Conservation (phyloP, 2,329 filamentous ascomycete species). For the Paramyrothecium sp. region DNA sequence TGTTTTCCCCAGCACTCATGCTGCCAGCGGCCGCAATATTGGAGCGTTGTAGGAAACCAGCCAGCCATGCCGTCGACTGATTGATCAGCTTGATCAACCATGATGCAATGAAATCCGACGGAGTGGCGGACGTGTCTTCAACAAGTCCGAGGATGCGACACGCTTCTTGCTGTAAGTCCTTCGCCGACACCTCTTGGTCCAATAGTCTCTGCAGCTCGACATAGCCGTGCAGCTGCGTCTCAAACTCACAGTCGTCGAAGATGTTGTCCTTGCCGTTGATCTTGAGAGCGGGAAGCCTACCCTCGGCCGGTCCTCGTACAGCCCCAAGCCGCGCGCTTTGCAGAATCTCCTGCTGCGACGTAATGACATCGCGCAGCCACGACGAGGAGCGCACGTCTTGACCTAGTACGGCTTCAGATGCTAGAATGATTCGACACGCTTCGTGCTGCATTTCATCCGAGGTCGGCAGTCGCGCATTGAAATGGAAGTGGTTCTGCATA, state of each 20-base stretch:
- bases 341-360: conserved; percentile 12
- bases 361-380: conserved; percentile 17
- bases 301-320: conserved; percentile 18
- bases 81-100: conserved; percentile 19
- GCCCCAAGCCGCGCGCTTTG: conserved; percentile 21
- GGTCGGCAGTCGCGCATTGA: conserved; percentile 8
- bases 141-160: conserved; percentile 14
- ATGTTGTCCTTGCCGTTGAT: conserved; percentile 26
- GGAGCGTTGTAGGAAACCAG: conserved; percentile 13
- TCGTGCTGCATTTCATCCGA: conserved; percentile 15
- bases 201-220: conserved; percentile 11
- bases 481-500: conserved; percentile 13
- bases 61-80: conserved; percentile 15
- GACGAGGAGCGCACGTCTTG: conserved; percentile 4
- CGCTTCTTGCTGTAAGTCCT: conserved; percentile 17
- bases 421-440: conserved; percentile 15
- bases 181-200: conserved; percentile 8
- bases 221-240: conserved; percentile 17
- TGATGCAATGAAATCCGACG: conserved; percentile 19
- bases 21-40: conserved; percentile 5
- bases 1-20: background rate
- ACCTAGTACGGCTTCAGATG: conserved; percentile 10
- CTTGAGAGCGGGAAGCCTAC: conserved; percentile 15
- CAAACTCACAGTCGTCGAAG: conserved; percentile 24
- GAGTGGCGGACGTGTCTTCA: conserved; percentile 15